Evolutionary conservation across 2,329 filamentous ascomycete species (phyloP).

Genomic region (Colletotrichum noveboracense): DNA sequence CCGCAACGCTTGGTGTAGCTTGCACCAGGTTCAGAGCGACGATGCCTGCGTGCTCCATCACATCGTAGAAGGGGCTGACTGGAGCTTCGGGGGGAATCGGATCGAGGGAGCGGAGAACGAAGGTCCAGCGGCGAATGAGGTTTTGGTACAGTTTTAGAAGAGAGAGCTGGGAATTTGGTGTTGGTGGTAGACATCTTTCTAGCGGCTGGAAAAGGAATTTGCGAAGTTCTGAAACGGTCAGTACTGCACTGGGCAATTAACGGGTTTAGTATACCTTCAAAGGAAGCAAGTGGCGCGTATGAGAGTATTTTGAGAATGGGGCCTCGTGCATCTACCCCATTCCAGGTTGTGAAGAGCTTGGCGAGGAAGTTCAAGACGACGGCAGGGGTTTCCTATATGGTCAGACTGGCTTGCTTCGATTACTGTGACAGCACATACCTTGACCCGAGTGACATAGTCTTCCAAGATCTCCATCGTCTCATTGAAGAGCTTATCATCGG

Average conservation of each 20-base stretch:
- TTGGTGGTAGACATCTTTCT: slow-evolving; percentile 39
- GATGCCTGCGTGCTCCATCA: slow-evolving; percentile 56
- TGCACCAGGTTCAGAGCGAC: slow-evolving; percentile 67
- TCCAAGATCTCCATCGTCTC: slow-evolving; percentile 62
- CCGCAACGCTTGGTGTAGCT: slow-evolving; percentile 44
- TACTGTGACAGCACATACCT: slow-evolving; percentile 44
- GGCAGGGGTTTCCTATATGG: slow-evolving; percentile 35
- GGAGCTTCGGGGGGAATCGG: slow-evolving; percentile 39
- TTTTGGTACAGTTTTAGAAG: slow-evolving; percentile 72
- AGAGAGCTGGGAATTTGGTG: slow-evolving; percentile 55
- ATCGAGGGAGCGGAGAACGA: slow-evolving; percentile 45
- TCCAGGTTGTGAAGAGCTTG: slow-evolving; percentile 64
- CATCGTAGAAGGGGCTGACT: slow-evolving; percentile 38
- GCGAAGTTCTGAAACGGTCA: slow-evolving; percentile 51
- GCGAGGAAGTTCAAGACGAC: slow-evolving; percentile 55
- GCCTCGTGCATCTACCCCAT: slow-evolving; percentile 60
- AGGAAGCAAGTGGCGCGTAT: slow-evolving; percentile 59
- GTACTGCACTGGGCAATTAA: slow-evolving; percentile 23
- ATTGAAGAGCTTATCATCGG: slow-evolving; percentile 51
- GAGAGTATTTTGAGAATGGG: slow-evolving; percentile 64
- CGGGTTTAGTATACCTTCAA: slow-evolving; percentile 50
- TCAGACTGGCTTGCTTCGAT: background rate
- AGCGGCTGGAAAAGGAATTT: slow-evolving; percentile 53
- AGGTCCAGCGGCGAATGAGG: slow-evolving; percentile 67
- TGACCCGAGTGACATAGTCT: slow-evolving; percentile 61